Evolutionary conservation across 352 stramenopile species (phyloP), one percentile per base, ranked within the genome.

Genomic region (Pythium insidiosum): DNA sequence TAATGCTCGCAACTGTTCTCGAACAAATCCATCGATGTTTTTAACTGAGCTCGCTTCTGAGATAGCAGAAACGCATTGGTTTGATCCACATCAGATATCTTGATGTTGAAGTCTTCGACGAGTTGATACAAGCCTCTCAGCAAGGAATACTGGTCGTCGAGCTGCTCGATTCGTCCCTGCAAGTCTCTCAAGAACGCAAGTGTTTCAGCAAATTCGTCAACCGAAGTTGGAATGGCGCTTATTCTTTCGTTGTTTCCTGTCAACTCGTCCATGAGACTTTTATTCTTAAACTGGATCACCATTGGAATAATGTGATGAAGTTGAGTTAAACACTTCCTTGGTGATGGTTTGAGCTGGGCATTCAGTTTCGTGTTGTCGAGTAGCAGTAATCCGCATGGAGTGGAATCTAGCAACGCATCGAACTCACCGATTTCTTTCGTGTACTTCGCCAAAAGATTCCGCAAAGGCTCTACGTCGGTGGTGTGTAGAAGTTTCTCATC

Each of bases 11-110:
- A 79, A 21, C 60, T 77, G 26, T 47, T 80, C 52, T 87, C 75
- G 43, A 90, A 85, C 2, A 84, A 31, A 31, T 88, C 75, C 56
- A 86, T 87, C 2, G 78, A 88, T 3, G 73, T 77, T 30, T 75
- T 80, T 22, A 90, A 48, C 43, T 88, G 78, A 2, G 73, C 58
- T n/a, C 58, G 67, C 50, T 85, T 85, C 29, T 90, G 78, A 0
- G 78, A 80, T 2, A 88, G 50, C 30, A 88, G 38, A 45, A 88
- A 87, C 11, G 71, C 68, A 30, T 87, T 87, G 38, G 78, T 81
- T 44, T 86, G 73, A 23, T 90, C 78, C 1, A 58, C 51, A 43
- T 90, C 78, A 0, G 61, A 73, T 36, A 87, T 56, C 40, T 81
- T 81, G 23, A 90, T 63, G 9, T 51, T 51, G 42, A 74, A 90